Evolutionary conservation across 345 rosid genomes (phyloP).

Genomic region (Lepidium africanum): DNA sequence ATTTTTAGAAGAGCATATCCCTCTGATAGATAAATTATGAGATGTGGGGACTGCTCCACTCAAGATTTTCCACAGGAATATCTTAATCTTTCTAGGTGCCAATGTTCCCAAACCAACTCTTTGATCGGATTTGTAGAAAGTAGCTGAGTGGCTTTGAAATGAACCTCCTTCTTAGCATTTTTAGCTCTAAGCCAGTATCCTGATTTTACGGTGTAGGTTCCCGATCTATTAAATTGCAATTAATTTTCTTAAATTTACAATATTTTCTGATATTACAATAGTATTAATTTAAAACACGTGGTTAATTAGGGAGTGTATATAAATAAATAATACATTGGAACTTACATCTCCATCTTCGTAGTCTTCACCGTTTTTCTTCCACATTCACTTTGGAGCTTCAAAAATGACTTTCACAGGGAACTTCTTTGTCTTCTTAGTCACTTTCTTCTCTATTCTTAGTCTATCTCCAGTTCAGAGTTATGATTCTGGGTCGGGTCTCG

Average conservation of each 20-base stretch:
- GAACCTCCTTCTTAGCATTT: too few species aligned
- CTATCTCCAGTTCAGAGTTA: slow-evolving; percentile 1
- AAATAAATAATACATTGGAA: neutral
- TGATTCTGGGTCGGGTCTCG: slow-evolving; percentile 18
- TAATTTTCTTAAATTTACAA: neutral
- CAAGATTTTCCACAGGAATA: too few species aligned
- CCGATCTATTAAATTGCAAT: too few species aligned
- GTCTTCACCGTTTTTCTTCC: neutral
- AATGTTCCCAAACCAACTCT: too few species aligned
- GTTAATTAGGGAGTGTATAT: neutral
- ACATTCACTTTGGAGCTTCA: neutral
- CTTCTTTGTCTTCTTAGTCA: neutral
- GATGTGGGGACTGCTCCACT: too few species aligned
- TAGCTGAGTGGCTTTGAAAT: too few species aligned
- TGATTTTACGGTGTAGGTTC: too few species aligned
- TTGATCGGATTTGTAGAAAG: too few species aligned
- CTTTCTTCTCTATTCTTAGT: neutral
- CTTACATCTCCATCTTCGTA: neutral
- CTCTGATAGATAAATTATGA: too few species aligned
- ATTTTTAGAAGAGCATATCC: too few species aligned
- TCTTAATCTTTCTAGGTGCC: too few species aligned
- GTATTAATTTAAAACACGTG: neutral
- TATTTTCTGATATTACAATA: neutral
- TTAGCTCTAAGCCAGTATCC: too few species aligned
- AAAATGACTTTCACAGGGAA: neutral